Base-by-base conservation (phyloP, 192 early-diverging fungal species). In the Umbelopsis vinacea region DNA sequence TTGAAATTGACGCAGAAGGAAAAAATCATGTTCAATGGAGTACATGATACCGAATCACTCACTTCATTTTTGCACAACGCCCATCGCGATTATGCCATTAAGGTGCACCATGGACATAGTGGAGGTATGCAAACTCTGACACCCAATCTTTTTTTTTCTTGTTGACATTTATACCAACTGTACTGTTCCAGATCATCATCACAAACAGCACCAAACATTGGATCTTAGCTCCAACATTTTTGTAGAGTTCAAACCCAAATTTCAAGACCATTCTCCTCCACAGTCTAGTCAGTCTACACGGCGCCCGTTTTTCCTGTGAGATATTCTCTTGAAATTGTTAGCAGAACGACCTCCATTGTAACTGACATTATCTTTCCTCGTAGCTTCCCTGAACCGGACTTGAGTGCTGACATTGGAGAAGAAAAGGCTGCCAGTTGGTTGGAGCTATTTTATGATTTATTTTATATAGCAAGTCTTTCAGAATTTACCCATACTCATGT, bases 381-480 rank as follows among this genome's bases (percentile, higher is more conserved):
- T 22, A 68, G 66, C 23, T 69, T 70, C 46, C 78, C 78, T 15
- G 78, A 75, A 47, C 71, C 74, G 17, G 78, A 79, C 68, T 57
- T 79, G 9, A 76, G 71, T 52, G 78, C 73, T n/a, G 78, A 79
- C 40, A 79, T 79, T 75, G 78, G 78, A 24, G 70, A 71, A 29
- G 78, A 79, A 37, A 79, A 75, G 7, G 73, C 78, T 6, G 70
- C 78, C 48, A 76, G 53, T 29, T 75, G 66, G 68, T 46, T 83
- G 60, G 84, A 85, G 46, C 52, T 85, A 35, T 85, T 85, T 50
- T 85, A 83, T 66, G 84, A 85, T 47, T 60, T 85, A 22, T 75
- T 85, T n/a, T 85, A 78, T 48, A 78, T 85, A 0, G 84, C 84
- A 2, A 85, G 78, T 12, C 55, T 85, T 45, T 81, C 82, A 12